Evolutionary conservation across 2,329 filamentous ascomycete species (phyloP), one percentile per base, ranked within the genome.

Genomic region (Botryotinia calthae): DNA sequence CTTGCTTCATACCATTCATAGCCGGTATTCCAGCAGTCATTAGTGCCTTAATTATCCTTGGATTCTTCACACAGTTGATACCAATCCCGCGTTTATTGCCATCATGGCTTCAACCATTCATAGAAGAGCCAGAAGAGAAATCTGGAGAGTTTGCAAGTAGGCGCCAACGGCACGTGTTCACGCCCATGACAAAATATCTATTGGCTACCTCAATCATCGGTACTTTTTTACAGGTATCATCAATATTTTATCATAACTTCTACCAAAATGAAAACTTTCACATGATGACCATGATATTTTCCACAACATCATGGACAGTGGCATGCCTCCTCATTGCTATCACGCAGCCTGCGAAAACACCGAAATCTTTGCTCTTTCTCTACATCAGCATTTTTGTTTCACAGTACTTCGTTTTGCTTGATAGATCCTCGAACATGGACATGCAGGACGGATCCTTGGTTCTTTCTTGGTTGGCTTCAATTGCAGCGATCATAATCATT

Each of bases 401-500:
- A 2, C 77, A 80, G 48, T 37, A 72, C 40, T 72, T 77, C 28
- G 64, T 75, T 46, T 67, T 81, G 8, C 76, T 81, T 20, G 79
- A 84, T 22, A 80, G 83, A 28, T 76, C 80, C 59, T 78, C 74
- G 6, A 31, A 18, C 71, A 58, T 73, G 28, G 28, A 37, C 28
- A 34, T 25, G 16, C 44, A 76, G 16, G 74, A 77, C 7, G 31
- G 74, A n/a, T 74, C 76, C 1, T 61, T 71, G 4, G 70, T 76
- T 79, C 76, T 79, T 76, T 76, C 82, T 73, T 74, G 86, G 7
- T 75, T 81, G 16, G 78, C 85, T 25, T 83, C 87, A 0, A 75
- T 87, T 9, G 75, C 82, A 8, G 86, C 85, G 1, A 82, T 90
- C 10, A 58, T 85, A 3, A 76, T 88, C 22, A 87, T 93, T 66